Evolutionary conservation across 805 yeast species (phyloP).

Genomic region (Maudiozyma turicensis): DNA sequence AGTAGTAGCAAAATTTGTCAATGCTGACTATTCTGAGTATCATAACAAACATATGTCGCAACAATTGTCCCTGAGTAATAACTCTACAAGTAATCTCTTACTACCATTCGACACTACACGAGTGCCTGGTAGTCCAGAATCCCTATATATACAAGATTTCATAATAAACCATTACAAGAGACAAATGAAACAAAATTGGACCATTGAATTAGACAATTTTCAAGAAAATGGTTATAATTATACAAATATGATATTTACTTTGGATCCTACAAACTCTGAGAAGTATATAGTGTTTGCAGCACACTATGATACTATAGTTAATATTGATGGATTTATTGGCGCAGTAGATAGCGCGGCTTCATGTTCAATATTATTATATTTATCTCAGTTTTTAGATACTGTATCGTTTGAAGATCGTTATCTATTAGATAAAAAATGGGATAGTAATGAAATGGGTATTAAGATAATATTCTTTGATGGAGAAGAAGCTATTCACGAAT

Average conservation of each 20-base stretch:
- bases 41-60: background rate
- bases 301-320: slow-evolving; percentile 41
- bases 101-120: slow-evolving; percentile 33
- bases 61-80: slow-evolving; percentile 4
- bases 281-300: slow-evolving; percentile 37
- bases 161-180: slow-evolving; percentile 28
- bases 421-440: slow-evolving; percentile 1
- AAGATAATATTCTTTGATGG: slow-evolving; percentile 51
- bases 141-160: slow-evolving; percentile 31
- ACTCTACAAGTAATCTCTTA: slow-evolving; percentile 9
- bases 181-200: slow-evolving; percentile 21
- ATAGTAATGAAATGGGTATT: slow-evolving; percentile 25
- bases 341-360: slow-evolving; percentile 54
- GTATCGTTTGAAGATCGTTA: slow-evolving; percentile 4
- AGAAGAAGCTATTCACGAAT: slow-evolving; percentile 47
- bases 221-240: slow-evolving; percentile 29
- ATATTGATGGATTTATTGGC: slow-evolving; percentile 48
- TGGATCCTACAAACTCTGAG: slow-evolving; percentile 8
- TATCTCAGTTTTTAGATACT: slow-evolving; percentile 29
- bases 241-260: slow-evolving; percentile 31
- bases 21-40: background rate
- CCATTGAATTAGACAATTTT: slow-evolving; percentile 28
- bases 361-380: slow-evolving; percentile 41
- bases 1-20: background rate
- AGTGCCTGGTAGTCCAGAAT: slow-evolving; percentile 35